phyloP scores from a whole-genome alignment of 2,329 filamentous ascomycete genomes.

The Diaporthe caulivora region DNA sequence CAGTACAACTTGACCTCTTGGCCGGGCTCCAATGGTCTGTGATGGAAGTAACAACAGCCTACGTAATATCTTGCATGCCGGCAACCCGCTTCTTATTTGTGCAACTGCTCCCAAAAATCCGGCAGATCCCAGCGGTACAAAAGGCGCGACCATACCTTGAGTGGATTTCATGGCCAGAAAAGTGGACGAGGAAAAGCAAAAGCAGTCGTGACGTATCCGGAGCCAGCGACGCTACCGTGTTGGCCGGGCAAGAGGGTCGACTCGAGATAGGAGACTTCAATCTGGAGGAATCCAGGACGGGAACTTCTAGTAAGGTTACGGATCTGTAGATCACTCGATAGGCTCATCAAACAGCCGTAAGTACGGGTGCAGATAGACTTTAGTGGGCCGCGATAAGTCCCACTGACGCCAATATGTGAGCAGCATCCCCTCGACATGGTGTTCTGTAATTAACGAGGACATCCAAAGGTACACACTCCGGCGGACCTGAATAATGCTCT shows the following conservation, averaged over 20 bases:
- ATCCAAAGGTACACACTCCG: no score
- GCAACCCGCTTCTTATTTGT: slow-evolving; percentile 1
- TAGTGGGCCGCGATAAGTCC: background rate
- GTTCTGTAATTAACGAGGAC: background rate
- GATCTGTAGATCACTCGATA: background rate
- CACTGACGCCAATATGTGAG: background rate
- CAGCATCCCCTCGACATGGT: background rate
- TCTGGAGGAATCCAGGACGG: background rate
- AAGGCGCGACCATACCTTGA: background rate
- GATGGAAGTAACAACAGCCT: slow-evolving; percentile 14
- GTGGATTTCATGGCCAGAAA: background rate
- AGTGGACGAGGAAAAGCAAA: background rate
- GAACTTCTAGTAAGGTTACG: background rate
- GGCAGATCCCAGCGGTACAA: background rate
- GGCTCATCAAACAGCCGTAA: background rate
- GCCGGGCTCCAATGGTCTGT: slow-evolving; percentile 16
- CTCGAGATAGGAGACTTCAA: slow-evolving; percentile 1
- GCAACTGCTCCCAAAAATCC: background rate
- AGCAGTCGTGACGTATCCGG: background rate
- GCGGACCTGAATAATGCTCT: background rate
- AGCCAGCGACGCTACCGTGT: background rate
- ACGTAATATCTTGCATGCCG: slow-evolving; percentile 8
- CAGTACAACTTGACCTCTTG: background rate
- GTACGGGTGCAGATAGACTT: background rate
- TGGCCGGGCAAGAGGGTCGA: background rate